A percentile compares a stretch with the other conserved stretches of the same genome.
Evolutionary conservation across 805 yeast species (phyloP).

Genomic region (Kluyveromyces siamensis): DNA sequence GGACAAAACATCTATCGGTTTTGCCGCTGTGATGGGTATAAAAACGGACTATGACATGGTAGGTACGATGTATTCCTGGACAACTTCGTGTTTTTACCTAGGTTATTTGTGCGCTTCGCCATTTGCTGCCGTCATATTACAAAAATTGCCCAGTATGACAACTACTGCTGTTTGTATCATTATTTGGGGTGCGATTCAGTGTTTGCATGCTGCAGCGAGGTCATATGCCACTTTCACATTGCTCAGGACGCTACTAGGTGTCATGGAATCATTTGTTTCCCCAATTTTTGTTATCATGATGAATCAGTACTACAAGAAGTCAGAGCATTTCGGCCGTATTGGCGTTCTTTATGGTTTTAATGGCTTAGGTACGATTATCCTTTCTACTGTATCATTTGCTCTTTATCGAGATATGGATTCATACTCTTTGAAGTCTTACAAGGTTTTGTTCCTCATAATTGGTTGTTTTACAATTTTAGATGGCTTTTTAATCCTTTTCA

Average conservation of each 20-base stretch:
- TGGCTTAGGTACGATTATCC: conserved; percentile 40
- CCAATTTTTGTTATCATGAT: conserved; percentile 52
- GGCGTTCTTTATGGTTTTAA: conserved; percentile 37
- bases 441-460: conserved; percentile 45
- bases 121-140: conserved; percentile 31
- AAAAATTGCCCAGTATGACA: conserved; percentile 45
- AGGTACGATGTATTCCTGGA: conserved; percentile 40
- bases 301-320: conserved; percentile 47
- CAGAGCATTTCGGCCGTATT: conserved; percentile 36
- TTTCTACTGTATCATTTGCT: conserved; percentile 50
- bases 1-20: conserved; percentile 48
- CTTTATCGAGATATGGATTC: conserved; percentile 30
- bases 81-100: conserved; percentile 51
- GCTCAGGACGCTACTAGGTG: conserved; percentile 42
- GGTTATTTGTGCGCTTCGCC: conserved; percentile 53
- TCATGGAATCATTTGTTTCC: conserved; percentile 43
- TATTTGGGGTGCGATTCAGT: conserved; percentile 54
- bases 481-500: conserved; percentile 39
- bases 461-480: conserved; percentile 50
- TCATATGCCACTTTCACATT: conserved; percentile 38
- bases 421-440: conserved; percentile 48
- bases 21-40: conserved; percentile 46
- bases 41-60: conserved; percentile 37
- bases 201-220: conserved; percentile 41
- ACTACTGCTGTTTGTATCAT: conserved; percentile 39